A percentile compares a stretch with the other conserved stretches of the same genome.
phyloP scores from a whole-genome alignment of 2,329 filamentous ascomycete species.

The Hymenoscyphus salicellus region DNA sequence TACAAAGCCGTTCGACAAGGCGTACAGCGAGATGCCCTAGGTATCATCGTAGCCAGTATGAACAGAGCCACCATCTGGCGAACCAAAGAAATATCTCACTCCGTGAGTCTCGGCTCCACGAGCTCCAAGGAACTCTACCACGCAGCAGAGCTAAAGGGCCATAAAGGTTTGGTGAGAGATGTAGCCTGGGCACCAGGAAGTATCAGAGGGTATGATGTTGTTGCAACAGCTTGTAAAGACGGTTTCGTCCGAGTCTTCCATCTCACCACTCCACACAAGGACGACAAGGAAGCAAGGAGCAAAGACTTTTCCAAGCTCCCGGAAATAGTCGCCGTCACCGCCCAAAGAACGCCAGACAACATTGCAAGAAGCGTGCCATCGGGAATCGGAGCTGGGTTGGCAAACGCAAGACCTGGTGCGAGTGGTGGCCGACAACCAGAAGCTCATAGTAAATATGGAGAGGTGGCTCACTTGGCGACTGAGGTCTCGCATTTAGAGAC shows the following conservation, averaged over 20 bases:
- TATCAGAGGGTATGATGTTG: conserved; percentile 81
- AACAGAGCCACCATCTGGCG: conserved; percentile 79
- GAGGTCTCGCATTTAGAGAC: conserved; percentile 66
- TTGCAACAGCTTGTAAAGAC: conserved; percentile 91
- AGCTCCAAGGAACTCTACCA: conserved; percentile 77
- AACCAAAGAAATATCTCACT: conserved; percentile 56
- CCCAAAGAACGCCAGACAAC: conserved; percentile 24
- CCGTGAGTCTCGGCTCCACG: conserved; percentile 52
- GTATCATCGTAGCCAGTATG: conserved; percentile 83
- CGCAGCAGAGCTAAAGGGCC: conserved; percentile 70
- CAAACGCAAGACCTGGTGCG: conserved; percentile 39
- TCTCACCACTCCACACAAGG: conserved; percentile 58
- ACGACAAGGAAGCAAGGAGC: conserved; percentile 42
- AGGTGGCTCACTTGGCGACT: conserved; percentile 60
- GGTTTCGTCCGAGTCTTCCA: conserved; percentile 87
- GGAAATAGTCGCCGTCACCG: conserved; percentile 28
- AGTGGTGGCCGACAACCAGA: conserved; percentile 47
- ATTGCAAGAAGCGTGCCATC: conserved; percentile 41
- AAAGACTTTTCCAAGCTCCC: conserved; percentile 34
- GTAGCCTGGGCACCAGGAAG: conserved; percentile 91
- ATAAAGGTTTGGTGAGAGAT: conserved; percentile 77
- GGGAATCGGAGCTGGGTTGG: conserved; percentile 53
- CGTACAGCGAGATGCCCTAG: conserved; percentile 74
- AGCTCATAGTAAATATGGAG: conserved; percentile 53
- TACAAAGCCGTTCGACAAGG: conserved; percentile 75